Percentiles rank a stretch among this genome's conserved stretches.
These are phyloP conservation scores for Geotrichum aggregatum DNA, from an alignment of 1,139 yeast genomes.

Conservation along the genomic window DNA sequence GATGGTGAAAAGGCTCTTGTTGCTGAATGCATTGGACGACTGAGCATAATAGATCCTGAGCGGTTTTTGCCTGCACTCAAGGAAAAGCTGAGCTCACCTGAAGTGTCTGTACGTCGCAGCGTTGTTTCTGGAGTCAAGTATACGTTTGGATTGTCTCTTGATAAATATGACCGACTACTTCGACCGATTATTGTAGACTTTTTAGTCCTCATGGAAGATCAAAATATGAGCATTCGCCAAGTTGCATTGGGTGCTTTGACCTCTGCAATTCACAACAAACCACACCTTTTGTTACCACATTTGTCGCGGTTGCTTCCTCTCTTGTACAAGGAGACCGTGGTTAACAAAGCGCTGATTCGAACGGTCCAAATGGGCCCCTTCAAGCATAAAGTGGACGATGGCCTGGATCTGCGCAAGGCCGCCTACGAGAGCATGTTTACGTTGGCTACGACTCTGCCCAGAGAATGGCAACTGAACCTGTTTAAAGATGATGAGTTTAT, in stretches of 20 bases:
- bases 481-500: constrained; percentile 34
- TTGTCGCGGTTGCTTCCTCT: constrained; percentile 51
- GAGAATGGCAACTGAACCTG: constrained; percentile 32
- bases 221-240: constrained; percentile 42
- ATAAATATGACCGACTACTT: constrained; percentile 31
- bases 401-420: constrained; percentile 67
- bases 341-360: constrained; percentile 57
- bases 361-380: constrained; percentile 82
- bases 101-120: constrained; percentile 31
- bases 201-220: constrained; percentile 37
- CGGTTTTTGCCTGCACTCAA: constrained; percentile 33
- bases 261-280: constrained; percentile 59
- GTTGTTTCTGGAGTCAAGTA: constrained; percentile 41
- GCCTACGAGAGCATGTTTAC: constrained; percentile 69
- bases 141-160: constrained; percentile 31
- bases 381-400: constrained; percentile 77
- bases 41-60: constrained; percentile 34
- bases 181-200: constrained; percentile 40
- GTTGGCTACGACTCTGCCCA: constrained; percentile 38
- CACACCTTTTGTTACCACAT: constrained; percentile 48
- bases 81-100: constrained; percentile 26
- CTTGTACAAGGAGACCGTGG: constrained; percentile 53
- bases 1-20: constrained; percentile 36
- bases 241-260: constrained; percentile 57
- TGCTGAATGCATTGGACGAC: constrained; percentile 42